Percentiles rank a stretch among this genome's conserved stretches.
phyloP scores from a whole-genome alignment of 176 grass and related monocot genomes.

The Poa annua region DNA sequence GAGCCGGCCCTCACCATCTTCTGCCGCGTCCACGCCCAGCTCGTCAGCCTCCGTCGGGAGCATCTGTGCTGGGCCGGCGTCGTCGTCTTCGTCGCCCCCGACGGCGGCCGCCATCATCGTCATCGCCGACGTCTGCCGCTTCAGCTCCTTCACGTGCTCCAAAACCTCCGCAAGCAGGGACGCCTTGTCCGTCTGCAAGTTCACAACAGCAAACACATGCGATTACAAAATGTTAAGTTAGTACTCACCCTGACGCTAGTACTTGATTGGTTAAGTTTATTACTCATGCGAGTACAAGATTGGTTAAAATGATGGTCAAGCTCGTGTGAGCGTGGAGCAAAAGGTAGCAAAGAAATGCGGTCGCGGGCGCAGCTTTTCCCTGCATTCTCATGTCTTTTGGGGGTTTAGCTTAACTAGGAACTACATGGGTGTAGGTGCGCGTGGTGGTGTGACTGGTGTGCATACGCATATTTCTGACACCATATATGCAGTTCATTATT shows the following conservation, averaged over 20 bases:
- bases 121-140: slow-evolving; percentile 84
- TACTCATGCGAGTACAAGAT: not conserved
- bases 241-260: too few species aligned
- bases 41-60: slow-evolving; percentile 94
- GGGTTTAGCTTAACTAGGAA: slow-evolving; percentile 41
- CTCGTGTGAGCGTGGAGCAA: slow-evolving; percentile 47
- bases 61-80: slow-evolving; percentile 30
- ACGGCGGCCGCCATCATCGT: slow-evolving; percentile 47
- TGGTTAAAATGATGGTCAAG: slow-evolving; percentile 26
- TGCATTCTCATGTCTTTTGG: slow-evolving; percentile 53
- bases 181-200: slow-evolving; percentile 87
- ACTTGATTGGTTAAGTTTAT: too few species aligned
- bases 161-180: slow-evolving; percentile 95
- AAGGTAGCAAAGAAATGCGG: slow-evolving; percentile 38
- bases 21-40: slow-evolving; percentile 68
- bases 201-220: not conserved
- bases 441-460: slow-evolving; percentile 23
- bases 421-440: slow-evolving; percentile 18
- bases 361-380: slow-evolving; percentile 51
- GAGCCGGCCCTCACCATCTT: slow-evolving; percentile 57
- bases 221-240: not conserved
- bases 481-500: slow-evolving; percentile 35
- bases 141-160: slow-evolving; percentile 96
- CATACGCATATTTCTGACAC: slow-evolving; percentile 48
- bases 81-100: not conserved